These are phyloP conservation scores for Erodium texanum DNA, from an alignment of 441 rosid genomes.

Conservation along the genomic window DNA sequence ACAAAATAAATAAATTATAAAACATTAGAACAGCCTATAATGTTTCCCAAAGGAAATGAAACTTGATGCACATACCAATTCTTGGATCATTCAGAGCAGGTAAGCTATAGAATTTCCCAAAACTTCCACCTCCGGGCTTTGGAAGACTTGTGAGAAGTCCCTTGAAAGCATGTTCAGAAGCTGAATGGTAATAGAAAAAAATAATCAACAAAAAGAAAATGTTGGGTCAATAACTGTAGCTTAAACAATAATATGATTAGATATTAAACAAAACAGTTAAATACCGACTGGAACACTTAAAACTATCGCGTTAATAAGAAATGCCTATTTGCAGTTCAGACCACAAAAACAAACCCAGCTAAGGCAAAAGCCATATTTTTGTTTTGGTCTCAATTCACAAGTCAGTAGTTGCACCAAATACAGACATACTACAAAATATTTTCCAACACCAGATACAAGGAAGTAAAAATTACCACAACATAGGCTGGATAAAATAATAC, in stretches of 20 bases:
- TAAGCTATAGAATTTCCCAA: slow-evolving; percentile 40
- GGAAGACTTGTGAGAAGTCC: slow-evolving; percentile 40
- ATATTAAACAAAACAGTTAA: too few relatives aligned
- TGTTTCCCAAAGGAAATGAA: not conserved
- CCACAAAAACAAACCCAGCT: not conserved
- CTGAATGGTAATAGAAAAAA: slow-evolving; percentile 19
- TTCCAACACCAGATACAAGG: not conserved
- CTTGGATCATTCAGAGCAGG: slow-evolving; percentile 47
- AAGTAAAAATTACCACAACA: not conserved
- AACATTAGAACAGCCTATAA: too few relatives aligned
- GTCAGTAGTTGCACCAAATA: not conserved
- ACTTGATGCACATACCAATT: slow-evolving; percentile 26
- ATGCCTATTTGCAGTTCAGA: not conserved
- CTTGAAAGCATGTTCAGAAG: slow-evolving; percentile 44
- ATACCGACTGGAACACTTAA: not conserved
- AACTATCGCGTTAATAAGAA: not conserved
- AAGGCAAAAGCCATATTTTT: not conserved
- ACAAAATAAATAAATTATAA: too few relatives aligned
- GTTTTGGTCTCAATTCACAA: not conserved
- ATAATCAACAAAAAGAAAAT: not conserved
- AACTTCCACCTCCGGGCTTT: slow-evolving; percentile 38
- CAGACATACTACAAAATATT: not conserved
- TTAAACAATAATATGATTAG: too few relatives aligned
- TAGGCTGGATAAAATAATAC: not conserved
- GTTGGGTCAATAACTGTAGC: too few relatives aligned